phyloP scores from a whole-genome alignment of 2,329 filamentous ascomycete species.

The Penicillium sp. region DNA sequence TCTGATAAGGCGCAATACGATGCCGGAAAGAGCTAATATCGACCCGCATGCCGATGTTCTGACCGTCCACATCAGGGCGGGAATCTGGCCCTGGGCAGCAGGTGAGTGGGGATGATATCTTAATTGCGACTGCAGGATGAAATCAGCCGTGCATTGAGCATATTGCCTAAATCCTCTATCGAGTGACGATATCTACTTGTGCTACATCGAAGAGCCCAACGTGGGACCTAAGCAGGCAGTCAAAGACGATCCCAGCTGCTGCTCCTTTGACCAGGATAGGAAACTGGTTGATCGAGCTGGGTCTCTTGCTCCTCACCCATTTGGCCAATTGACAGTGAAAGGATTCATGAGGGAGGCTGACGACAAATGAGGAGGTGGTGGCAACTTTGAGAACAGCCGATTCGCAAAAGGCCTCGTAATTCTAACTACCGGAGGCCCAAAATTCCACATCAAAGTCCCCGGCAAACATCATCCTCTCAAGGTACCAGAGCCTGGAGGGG shows the following conservation, averaged over 20 bases:
- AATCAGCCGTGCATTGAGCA: conserved; percentile 21
- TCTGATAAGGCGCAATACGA: conserved; percentile 23
- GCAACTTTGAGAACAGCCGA: conserved; percentile 14
- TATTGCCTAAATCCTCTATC: conserved; percentile 22
- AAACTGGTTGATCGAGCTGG: conserved; percentile 6
- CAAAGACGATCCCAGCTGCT: conserved; percentile 12
- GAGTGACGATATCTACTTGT: conserved; percentile 20
- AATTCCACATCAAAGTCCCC: conserved; percentile 20
- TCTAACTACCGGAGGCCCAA: conserved; percentile 21
- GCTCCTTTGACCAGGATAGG: conserved; percentile 13
- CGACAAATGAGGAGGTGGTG: conserved; percentile 14
- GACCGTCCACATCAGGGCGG: not conserved
- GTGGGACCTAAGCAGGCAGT: conserved; percentile 5
- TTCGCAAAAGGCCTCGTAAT: conserved; percentile 10
- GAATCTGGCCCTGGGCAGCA: conserved; percentile 1
- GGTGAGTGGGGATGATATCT: conserved; percentile 23
- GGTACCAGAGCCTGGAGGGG: conserved; percentile 15
- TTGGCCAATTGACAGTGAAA: conserved; percentile 16
- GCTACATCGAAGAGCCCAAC: conserved; percentile 11
- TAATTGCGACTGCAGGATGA: conserved; percentile 17
- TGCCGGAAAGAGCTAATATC: conserved; percentile 6
- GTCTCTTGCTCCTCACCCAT: not conserved
- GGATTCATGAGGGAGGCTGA: conserved; percentile 20
- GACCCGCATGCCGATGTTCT: conserved; percentile 4
- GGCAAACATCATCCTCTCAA: conserved; percentile 20